These are phyloP conservation scores for Ceratobasidium sp. DNA, from an alignment of 1,284 basidiomycete genomes.

Conservation along the genomic window DNA sequence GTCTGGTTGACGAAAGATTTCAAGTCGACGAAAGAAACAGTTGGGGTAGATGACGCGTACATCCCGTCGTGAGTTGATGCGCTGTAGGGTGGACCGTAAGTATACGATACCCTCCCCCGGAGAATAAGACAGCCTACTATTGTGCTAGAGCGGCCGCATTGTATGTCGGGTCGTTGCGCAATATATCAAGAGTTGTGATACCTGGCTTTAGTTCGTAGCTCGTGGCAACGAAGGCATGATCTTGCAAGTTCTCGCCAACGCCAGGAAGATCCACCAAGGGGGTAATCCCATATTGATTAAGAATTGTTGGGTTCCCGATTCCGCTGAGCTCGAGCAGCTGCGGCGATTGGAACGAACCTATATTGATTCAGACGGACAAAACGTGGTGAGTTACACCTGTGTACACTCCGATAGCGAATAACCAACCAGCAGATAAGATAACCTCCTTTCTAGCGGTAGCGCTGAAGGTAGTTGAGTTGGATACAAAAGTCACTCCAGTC, in stretches of 20 bases:
- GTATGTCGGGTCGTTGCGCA: conserved; percentile 41
- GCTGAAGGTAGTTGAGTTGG: conserved; percentile 50
- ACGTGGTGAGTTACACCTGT: no score
- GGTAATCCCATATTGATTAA: conserved; percentile 58
- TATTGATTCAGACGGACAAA: neutral
- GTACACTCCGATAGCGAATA: no score
- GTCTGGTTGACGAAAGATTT: conserved; percentile 8
- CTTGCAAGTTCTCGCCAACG: conserved; percentile 62
- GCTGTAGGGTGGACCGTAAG: conserved; percentile 16
- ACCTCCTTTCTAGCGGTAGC: conserved; percentile 56
- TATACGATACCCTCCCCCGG: no score
- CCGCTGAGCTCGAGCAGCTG: conserved; percentile 67
- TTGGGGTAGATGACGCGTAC: conserved; percentile 34
- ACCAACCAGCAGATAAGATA: conserved; percentile 60
- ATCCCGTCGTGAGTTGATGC: conserved; percentile 44
- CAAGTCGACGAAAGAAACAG: conserved; percentile 44
- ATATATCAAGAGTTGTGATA: conserved; percentile 44
- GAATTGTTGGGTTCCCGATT: conserved; percentile 60
- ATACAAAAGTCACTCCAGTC: conserved; percentile 53
- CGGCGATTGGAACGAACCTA: conserved; percentile 60
- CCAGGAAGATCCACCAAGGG: conserved; percentile 58
- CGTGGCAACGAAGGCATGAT: conserved; percentile 53
- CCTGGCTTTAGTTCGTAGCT: conserved; percentile 47
- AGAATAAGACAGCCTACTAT: conserved; percentile 36
- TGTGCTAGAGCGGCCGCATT: conserved; percentile 41